These are phyloP conservation scores for Diphasiastrum complanatum DNA, from an alignment of 83 land plant species.

Conservation along the genomic window DNA sequence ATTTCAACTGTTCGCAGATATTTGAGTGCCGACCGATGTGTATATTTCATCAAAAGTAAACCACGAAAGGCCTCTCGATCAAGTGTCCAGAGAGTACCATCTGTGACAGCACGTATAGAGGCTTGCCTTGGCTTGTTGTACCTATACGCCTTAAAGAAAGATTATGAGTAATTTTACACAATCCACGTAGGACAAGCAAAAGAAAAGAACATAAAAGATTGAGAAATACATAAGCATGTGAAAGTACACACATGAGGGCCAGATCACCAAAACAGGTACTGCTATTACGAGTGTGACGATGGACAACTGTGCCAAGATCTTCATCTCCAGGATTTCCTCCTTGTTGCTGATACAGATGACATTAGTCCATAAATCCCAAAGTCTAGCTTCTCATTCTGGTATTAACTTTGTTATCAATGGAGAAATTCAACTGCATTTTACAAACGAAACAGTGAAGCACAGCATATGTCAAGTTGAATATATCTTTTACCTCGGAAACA, in stretches of 20 bases:
- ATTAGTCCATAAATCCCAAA: too few species aligned
- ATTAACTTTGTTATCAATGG: too few species aligned
- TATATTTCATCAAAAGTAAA: conserved; percentile 63
- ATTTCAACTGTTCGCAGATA: conserved; percentile 67
- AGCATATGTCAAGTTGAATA: neutral
- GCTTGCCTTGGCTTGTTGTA: conserved; percentile 89
- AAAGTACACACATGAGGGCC: too few species aligned
- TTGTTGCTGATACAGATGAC: conserved; percentile 38
- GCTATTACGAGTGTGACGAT: conserved; percentile 62
- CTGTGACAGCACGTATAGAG: conserved; percentile 77
- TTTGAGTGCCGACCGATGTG: conserved; percentile 64
- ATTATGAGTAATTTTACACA: neutral
- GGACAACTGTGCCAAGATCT: conserved; percentile 64
- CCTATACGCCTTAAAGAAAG: conserved; percentile 33
- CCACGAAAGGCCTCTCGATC: conserved; percentile 84
- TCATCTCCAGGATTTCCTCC: conserved; percentile 41
- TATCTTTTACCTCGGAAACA: conserved; percentile 58
- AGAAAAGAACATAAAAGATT: neutral
- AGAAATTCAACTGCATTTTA: too few species aligned
- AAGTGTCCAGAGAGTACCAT: conserved; percentile 79
- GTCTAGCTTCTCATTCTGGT: too few species aligned
- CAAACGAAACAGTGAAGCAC: too few species aligned
- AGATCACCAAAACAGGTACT: conserved; percentile 89
- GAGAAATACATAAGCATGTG: conserved; percentile 72
- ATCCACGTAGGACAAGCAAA: neutral